Base-by-base conservation (phyloP, 257 asterid genomes). In the Ocimum tenuiflorum region DNA sequence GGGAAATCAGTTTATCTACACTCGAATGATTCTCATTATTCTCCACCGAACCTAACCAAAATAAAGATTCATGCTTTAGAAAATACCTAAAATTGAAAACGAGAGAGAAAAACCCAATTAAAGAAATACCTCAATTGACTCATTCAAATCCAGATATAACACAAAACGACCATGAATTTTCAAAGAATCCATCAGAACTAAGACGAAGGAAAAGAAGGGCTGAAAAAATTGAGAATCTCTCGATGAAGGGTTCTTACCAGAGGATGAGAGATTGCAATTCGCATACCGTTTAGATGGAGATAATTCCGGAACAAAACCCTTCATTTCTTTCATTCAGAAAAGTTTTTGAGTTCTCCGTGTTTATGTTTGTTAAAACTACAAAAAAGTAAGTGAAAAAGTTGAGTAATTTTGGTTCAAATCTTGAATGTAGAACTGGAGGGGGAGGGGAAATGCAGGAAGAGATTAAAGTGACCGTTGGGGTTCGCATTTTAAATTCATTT, bases 21-120 rank as follows among this genome's bases (percentile, higher is more conserved):
- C 49, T 68, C 22, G 71, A 33, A 35, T 76, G 82, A 43, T 91
- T 88, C 82, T 86, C 96, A 66, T 88, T 55, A 53, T 77, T 78
- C 74, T 82, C 95, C 31, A 75, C 78, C 69, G 78, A 78, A 67
- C 73, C 77, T 45, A 65, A 59, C 49, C 59, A 65, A 71, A 50
- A 65, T 39, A 19, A 51, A 73, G 18, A 35, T n/a, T n/a, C n/a
- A n/a, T n/a, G n/a, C n/a, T n/a, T n/a, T n/a, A n/a, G n/a, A n/a
- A n/a, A n/a, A n/a, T n/a, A n/a, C n/a, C n/a, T n/a, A n/a, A n/a
- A n/a, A n/a, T n/a, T n/a, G n/a, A n/a, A n/a, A n/a, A n/a, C n/a
- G n/a, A n/a, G n/a, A n/a, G n/a, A n/a, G n/a, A n/a, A 46, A 17
- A 62, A 27, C 31, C 65, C 77, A 14, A 50, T 54, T 20, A 3